These are phyloP conservation scores for Hymenochaete sp. DNA, from an alignment of 1,284 basidiomycete genomes.

Conservation along the genomic window DNA sequence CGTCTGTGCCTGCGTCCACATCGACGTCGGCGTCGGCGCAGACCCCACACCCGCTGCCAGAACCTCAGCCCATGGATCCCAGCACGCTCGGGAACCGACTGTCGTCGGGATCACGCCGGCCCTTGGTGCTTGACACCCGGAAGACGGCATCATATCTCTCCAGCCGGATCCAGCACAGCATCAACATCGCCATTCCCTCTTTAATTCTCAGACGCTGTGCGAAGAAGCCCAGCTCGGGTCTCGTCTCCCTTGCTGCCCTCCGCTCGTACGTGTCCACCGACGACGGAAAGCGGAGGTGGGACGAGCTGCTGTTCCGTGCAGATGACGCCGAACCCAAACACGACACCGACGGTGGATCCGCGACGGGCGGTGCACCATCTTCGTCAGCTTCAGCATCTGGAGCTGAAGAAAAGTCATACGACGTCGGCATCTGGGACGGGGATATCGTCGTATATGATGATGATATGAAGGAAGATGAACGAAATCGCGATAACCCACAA, in stretches of 20 bases:
- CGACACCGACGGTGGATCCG: constrained; percentile 13
- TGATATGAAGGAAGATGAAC: constrained; percentile 48
- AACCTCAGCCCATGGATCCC: constrained; percentile 37
- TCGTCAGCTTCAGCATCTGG: not conserved
- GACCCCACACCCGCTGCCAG: too few species aligned
- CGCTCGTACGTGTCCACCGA: constrained; percentile 74
- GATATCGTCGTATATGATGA: constrained; percentile 68
- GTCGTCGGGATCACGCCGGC: constrained; percentile 35
- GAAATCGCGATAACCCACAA: constrained; percentile 45
- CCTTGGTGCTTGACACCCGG: constrained; percentile 74
- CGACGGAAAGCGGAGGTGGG: constrained; percentile 59
- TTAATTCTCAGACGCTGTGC: constrained; percentile 74
- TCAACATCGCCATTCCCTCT: constrained; percentile 78
- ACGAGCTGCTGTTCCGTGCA: constrained; percentile 47
- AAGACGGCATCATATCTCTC: constrained; percentile 55
- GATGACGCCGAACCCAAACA: too few species aligned
- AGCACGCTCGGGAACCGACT: constrained; percentile 44
- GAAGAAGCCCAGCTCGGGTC: constrained; percentile 53
- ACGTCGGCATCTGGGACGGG: constrained; percentile 57
- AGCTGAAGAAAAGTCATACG: constrained; percentile 21
- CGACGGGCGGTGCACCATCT: too few species aligned
- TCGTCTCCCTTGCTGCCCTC: constrained; percentile 57
- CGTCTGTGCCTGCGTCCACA: too few species aligned
- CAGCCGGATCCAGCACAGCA: constrained; percentile 55
- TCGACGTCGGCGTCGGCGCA: too few species aligned